A percentile compares a stretch with the other conserved stretches of the same genome.
phyloP scores from a whole-genome alignment of 176 grass and related monocot genomes.

The Stipa capillata region DNA sequence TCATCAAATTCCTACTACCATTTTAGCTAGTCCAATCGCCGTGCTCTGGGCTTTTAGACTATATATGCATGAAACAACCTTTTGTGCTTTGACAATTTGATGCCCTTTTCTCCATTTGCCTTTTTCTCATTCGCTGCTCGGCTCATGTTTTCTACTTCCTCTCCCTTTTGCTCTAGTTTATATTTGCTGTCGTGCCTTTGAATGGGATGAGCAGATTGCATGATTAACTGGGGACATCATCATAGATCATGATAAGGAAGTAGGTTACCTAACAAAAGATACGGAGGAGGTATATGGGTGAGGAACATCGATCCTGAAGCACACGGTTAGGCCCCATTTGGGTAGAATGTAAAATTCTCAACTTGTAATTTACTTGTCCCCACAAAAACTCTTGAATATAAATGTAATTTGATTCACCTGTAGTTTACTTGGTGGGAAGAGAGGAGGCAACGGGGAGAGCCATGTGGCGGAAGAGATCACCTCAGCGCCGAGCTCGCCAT shows the following conservation, averaged over 20 bases:
- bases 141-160: slow-evolving; percentile 9
- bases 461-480: too few relatives aligned
- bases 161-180: neutral
- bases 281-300: neutral
- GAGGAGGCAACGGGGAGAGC: too few relatives aligned
- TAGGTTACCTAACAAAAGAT: slow-evolving; percentile 27
- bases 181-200: neutral
- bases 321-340: neutral
- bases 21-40: neutral
- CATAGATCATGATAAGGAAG: slow-evolving; percentile 7
- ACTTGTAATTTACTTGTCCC: too few relatives aligned
- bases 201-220: neutral
- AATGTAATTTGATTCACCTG: too few relatives aligned
- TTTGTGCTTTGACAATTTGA: slow-evolving; percentile 21
- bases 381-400: too few relatives aligned
- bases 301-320: neutral
- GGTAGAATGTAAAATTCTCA: too few relatives aligned
- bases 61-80: neutral
- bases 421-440: too few relatives aligned
- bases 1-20: neutral
- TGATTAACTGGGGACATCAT: neutral
- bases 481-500: too few relatives aligned
- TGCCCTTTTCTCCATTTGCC: neutral
- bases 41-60: slow-evolving; percentile 4
- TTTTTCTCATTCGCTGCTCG: slow-evolving; percentile 10